Base-by-base conservation (phyloP, 345 rosid species). In the Aethionema arabicum region DNA sequence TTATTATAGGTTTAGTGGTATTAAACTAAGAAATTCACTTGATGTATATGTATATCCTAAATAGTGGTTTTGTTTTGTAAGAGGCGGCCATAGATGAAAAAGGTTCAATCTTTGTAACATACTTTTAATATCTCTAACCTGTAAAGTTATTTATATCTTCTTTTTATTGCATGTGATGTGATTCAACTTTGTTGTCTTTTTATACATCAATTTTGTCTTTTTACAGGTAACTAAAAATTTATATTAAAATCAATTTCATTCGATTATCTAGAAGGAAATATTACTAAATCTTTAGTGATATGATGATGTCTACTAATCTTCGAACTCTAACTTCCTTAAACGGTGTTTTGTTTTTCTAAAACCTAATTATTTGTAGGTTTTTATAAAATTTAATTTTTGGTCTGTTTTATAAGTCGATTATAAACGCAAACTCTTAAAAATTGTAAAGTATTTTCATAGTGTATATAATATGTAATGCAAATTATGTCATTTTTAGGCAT, bases 101-200 rank as follows among this genome's bases (percentile, higher is more conserved):
- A 37, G 40, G 60, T 43, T 32, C 62, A 56, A 62, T 70, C 46
- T 70, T 47, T 56, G 52, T 63, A 62, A 12, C n/a, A 62, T 41
- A 32, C 14, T 41, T 63, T 54, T 62, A 12, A 32, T 11, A 47
- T 40, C 31, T 11, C 14, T 52, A 56, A 63, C 63, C 29, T 63
- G 40, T 63, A 57, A 63, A 70, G 74, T 33, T 48, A 37, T 33
- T 60, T 69, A 11, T 52, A 60, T 52, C 72, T 59, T 47, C 29
- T 55, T 29, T 49, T 27, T 63, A 55, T 21, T 70, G 64, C 41
- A 63, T 62, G 52, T 62, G 30, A 40, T 47, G 59, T 62, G 30
- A 40, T 47, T 48, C 44, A 41, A 32, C 61, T 37, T 60, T 53
- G 37, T 14, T 3, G 62, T 53, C 56, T 61, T 69, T 69, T 61